Base-by-base conservation (phyloP, 2,329 filamentous ascomycete genomes). In the Paradendryphiella salina region DNA sequence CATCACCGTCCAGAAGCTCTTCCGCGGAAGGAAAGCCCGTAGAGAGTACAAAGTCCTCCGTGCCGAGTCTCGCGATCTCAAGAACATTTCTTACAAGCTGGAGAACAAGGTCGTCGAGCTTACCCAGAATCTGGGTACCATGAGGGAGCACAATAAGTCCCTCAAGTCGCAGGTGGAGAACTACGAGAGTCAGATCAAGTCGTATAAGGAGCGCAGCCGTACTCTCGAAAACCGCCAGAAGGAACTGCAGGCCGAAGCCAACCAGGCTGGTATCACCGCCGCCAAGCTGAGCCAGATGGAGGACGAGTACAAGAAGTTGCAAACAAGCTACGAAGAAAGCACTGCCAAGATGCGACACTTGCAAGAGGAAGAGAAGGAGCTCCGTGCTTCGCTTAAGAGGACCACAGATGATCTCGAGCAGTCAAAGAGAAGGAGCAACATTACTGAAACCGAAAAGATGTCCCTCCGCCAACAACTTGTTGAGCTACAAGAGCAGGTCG, bases 41-140 rank as follows among this genome's bases (percentile, higher is more conserved):
- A 84, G 82, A 61, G 86, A 84, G 40, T 99, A 99, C 81, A 97
- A 96, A 84, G 85, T 80, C 64, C 78, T 96, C 55, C 90, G 94
- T 62, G 92, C 96, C 75, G 94, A 99, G 76, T 94, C 94, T 60
- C 89, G 94, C 70, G 95, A 99, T 79, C 84, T 99, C 73, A 97
- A 97, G 81, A 93, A 97, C 76, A 99, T 99, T 64, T 97, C 94
- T 2, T 99, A 99, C 81, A 97, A 96, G 80, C 80, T 99, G 65
- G 94, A 99, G 75, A 97, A 99, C 82, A 99, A 99, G 85, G 94
- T 99, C 57, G 90, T 99, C 57, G 94, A 99, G 78, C 83, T 99
- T 67, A 99, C 94, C 1, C 94, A 99, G 74, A 90, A 88, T 41
- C 77, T 99, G 64, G 92, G 94, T 60, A 87, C 90, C 8, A 88